Evolutionary conservation across 352 stramenopile genomes (phyloP).

Genomic region (Globisporangium viniferum): DNA sequence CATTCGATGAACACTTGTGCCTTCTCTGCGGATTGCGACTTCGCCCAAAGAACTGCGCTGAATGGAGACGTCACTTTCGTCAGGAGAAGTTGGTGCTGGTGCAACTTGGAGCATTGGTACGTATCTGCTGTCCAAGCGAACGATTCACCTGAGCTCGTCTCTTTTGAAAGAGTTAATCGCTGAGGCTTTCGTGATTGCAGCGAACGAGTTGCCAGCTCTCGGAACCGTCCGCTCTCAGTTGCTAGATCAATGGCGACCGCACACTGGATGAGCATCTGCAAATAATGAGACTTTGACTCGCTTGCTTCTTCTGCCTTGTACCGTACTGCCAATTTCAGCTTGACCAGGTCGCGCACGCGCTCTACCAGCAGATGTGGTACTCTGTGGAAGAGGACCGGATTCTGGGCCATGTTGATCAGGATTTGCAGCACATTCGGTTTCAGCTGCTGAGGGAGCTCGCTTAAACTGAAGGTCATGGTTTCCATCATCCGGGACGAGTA

Average conservation of each 20-base stretch:
- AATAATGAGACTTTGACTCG: slow-evolving; percentile 58
- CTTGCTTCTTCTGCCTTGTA: slow-evolving; percentile 41
- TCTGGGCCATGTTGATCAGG: slow-evolving; percentile 36
- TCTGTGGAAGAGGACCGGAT: slow-evolving; percentile 30
- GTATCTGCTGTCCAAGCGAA: slow-evolving; percentile 7
- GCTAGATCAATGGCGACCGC: slow-evolving; percentile 53
- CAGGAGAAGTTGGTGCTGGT: slow-evolving; percentile 20
- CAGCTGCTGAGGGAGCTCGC: slow-evolving; percentile 37
- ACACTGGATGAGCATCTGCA: slow-evolving; percentile 61
- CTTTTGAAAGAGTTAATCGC: neutral
- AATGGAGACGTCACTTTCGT: slow-evolving; percentile 26
- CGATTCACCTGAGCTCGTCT: neutral
- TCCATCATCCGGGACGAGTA: slow-evolving; percentile 37
- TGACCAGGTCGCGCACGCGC: slow-evolving; percentile 34
- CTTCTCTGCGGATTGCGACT: neutral
- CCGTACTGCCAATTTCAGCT: slow-evolving; percentile 49
- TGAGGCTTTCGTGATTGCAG: neutral
- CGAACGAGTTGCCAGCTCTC: neutral
- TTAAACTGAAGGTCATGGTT: slow-evolving; percentile 30
- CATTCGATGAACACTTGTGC: slow-evolving; percentile 22
- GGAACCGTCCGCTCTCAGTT: slow-evolving; percentile 34
- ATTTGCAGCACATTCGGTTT: slow-evolving; percentile 39
- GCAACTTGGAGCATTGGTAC: neutral
- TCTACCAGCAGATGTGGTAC: slow-evolving; percentile 40
- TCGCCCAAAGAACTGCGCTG: slow-evolving; percentile 11